phyloP scores from a whole-genome alignment of 192 early-diverging fungal genomes.

The Backusella mclennaniae region DNA sequence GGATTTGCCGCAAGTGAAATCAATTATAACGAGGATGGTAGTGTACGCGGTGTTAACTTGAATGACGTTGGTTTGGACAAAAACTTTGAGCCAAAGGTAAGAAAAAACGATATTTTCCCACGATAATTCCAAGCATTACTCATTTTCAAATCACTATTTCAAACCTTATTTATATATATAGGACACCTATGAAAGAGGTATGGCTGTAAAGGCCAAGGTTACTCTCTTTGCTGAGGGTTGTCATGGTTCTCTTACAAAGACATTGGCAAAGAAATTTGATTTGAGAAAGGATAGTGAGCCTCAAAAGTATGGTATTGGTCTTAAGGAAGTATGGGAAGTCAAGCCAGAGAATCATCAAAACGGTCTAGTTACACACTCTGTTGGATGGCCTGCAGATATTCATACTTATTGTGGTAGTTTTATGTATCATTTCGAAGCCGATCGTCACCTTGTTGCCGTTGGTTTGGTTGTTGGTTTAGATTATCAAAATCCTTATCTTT shows the following conservation, averaged over 20 bases:
- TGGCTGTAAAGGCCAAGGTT: constrained; percentile 91
- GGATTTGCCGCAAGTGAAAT: constrained; percentile 92
- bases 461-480: constrained; percentile 92
- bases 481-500: constrained; percentile 93
- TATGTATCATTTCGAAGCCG: constrained; percentile 88
- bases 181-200: constrained; percentile 90
- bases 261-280: constrained; percentile 83
- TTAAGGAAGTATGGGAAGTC: constrained; percentile 99
- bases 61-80: constrained; percentile 95
- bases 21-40: constrained; percentile 89
- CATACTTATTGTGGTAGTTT: constrained; percentile 94
- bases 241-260: constrained; percentile 94
- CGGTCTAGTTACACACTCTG: constrained; percentile 80
- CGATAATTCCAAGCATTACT: not conserved
- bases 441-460: constrained; percentile 78
- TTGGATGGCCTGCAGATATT: constrained; percentile 91
- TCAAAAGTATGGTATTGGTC: constrained; percentile 94
- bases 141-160: not conserved
- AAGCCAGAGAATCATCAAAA: constrained; percentile 78
- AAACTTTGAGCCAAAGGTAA: constrained; percentile 77
- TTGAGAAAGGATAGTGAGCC: constrained; percentile 82
- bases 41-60: constrained; percentile 88
- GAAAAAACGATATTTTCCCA: not conserved
- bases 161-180: constrained; percentile 9
- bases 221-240: constrained; percentile 98